These are phyloP conservation scores for Ananas comosus DNA, from an alignment of 176 grass and related monocot species.

Conservation along the genomic window DNA sequence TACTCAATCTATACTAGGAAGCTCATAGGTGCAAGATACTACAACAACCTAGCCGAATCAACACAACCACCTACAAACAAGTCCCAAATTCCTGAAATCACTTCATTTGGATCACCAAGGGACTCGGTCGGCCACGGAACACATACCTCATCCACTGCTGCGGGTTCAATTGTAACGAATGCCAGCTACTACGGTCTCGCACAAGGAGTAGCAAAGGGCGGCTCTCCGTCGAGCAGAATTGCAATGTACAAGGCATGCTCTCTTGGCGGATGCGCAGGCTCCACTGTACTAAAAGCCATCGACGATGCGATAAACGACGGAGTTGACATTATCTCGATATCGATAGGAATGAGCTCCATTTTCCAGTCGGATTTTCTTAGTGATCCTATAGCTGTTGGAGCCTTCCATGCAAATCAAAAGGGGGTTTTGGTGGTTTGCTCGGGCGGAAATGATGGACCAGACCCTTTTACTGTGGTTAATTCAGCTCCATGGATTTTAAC, in stretches of 20 bases:
- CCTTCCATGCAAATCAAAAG: slow-evolving; percentile 71
- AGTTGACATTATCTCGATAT: slow-evolving; percentile 85
- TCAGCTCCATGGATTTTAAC: slow-evolving; percentile 85
- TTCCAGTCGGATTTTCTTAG: slow-evolving; percentile 70
- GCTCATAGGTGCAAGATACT: slow-evolving; percentile 88
- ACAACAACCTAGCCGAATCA: slow-evolving; percentile 36
- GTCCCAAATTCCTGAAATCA: not conserved
- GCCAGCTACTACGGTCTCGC: slow-evolving; percentile 75
- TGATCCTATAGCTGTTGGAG: slow-evolving; percentile 82
- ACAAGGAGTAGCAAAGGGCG: slow-evolving; percentile 59
- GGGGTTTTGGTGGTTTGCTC: slow-evolving; percentile 93
- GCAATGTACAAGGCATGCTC: slow-evolving; percentile 85
- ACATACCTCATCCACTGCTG: slow-evolving; percentile 81
- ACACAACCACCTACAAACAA: slow-evolving; percentile 22
- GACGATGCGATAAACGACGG: slow-evolving; percentile 90
- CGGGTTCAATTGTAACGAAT: slow-evolving; percentile 38
- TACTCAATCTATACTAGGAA: slow-evolving; percentile 38
- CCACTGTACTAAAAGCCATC: slow-evolving; percentile 68
- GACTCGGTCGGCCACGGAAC: slow-evolving; percentile 82
- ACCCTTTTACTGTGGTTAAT: slow-evolving; percentile 81
- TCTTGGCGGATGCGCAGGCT: slow-evolving; percentile 71
- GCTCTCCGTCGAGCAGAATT: slow-evolving; percentile 51
- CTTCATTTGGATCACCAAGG: slow-evolving; percentile 35
- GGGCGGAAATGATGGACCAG: slow-evolving; percentile 83
- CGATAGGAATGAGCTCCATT: slow-evolving; percentile 75